phyloP scores from a whole-genome alignment of 1,139 yeast genomes.

The Scheffersomyces insectosa region DNA sequence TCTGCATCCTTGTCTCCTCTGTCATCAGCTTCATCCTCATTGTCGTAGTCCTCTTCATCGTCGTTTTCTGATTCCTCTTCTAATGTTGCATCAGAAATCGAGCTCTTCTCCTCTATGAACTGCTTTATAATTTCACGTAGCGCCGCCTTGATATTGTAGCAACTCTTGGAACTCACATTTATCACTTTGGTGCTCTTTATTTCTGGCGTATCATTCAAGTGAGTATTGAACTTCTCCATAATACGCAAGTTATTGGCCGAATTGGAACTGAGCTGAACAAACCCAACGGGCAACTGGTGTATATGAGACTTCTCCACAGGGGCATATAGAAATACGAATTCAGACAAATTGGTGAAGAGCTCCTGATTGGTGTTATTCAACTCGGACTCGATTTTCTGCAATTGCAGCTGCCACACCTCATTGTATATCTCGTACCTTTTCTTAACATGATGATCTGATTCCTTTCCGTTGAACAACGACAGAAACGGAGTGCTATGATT shows the following conservation, averaged over 20 bases:
- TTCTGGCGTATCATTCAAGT: slow-evolving; percentile 14
- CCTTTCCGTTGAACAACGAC: slow-evolving; percentile 40
- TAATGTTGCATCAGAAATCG: not conserved
- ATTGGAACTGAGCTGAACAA: slow-evolving; percentile 55
- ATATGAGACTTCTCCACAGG: slow-evolving; percentile 10
- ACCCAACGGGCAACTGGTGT: slow-evolving; percentile 35
- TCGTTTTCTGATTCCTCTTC: slow-evolving; percentile 8
- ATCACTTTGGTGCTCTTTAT: slow-evolving; percentile 27
- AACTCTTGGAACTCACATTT: slow-evolving; percentile 41
- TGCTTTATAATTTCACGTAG: slow-evolving; percentile 41
- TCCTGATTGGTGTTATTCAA: slow-evolving; percentile 40
- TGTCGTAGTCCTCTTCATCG: slow-evolving; percentile 15
- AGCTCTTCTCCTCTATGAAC: slow-evolving; percentile 14
- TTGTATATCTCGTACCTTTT: slow-evolving; percentile 41
- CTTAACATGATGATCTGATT: slow-evolving; percentile 32
- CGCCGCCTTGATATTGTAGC: slow-evolving; percentile 42
- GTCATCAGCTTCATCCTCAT: slow-evolving; percentile 14
- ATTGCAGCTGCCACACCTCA: slow-evolving; percentile 40
- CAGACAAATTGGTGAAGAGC: slow-evolving; percentile 32
- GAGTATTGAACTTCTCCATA: slow-evolving; percentile 39
- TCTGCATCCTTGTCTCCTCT: slow-evolving; percentile 13
- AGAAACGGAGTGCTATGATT: slow-evolving; percentile 31
- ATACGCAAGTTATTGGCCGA: slow-evolving; percentile 56
- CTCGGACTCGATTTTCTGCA: slow-evolving; percentile 34
- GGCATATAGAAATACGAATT: slow-evolving; percentile 14